These are phyloP conservation scores for Ceratobasidium sp. DNA, from an alignment of 1,284 basidiomycete species.

Conservation along the genomic window DNA sequence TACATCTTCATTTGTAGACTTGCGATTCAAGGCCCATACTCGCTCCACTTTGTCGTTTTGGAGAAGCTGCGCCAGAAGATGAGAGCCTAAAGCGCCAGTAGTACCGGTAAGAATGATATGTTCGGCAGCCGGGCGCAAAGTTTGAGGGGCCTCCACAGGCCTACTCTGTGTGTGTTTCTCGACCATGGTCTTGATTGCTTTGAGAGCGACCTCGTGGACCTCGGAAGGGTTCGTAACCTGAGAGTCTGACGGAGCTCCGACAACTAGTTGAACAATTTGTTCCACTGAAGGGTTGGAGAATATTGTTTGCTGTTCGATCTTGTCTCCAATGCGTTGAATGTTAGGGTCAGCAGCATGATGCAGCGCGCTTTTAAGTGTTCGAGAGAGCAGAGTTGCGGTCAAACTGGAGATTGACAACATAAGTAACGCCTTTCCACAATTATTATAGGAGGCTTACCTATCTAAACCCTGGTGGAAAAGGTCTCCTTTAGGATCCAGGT, in stretches of 20 bases:
- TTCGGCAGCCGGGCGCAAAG: constrained; percentile 16
- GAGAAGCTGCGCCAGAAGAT: constrained; percentile 47
- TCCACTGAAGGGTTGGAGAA: constrained; percentile 4
- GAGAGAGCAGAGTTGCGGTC: constrained; percentile 4
- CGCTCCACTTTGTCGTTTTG: constrained; percentile 13
- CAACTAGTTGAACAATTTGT: background rate
- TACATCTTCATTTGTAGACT: background rate
- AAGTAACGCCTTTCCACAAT: too few relatives aligned
- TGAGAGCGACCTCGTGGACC: background rate
- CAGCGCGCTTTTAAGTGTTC: constrained; percentile 10
- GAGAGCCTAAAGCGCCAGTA: constrained; percentile 50
- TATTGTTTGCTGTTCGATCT: constrained; percentile 16
- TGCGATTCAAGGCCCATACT: constrained; percentile 41
- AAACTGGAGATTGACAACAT: background rate
- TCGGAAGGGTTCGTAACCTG: background rate
- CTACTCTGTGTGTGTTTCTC: background rate
- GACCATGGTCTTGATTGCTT: constrained; percentile 1
- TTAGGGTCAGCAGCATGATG: background rate
- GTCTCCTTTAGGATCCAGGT: background rate
- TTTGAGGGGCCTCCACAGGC: background rate
- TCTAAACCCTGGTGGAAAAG: constrained; percentile 24
- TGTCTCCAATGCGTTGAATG: background rate
- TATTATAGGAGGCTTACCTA: too few relatives aligned
- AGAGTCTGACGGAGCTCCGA: background rate
- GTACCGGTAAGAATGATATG: constrained; percentile 50